Conservation (phyloP, 1,139 yeast genomes). For the Diutina rugosa region DNA sequence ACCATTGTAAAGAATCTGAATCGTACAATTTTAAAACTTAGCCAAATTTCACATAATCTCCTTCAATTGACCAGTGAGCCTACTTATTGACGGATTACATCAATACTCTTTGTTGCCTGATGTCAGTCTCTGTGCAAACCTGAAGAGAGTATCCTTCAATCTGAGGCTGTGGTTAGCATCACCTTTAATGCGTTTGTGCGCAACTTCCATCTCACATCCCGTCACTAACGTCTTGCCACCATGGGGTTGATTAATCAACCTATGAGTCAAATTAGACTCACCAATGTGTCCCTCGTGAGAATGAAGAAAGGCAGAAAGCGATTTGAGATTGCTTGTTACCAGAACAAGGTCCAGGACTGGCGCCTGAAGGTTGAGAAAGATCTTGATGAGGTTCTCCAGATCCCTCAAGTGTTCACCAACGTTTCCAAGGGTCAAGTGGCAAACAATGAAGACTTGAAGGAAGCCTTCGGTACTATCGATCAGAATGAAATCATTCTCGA, state of each 20-base stretch:
- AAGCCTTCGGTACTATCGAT: conserved; percentile 66
- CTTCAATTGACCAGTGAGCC: no score
- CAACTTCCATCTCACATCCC: background rate
- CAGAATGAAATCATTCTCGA: conserved; percentile 64
- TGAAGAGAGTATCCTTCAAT: no score
- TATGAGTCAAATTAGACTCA: conserved; percentile 71
- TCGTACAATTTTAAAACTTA: no score
- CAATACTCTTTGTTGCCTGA: no score
- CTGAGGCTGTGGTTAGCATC: no score
- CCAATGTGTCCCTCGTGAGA: conserved; percentile 87
- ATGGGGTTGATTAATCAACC: conserved; percentile 77
- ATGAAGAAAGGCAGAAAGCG: conserved; percentile 85
- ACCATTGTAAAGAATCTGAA: background rate
- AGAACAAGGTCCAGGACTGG: conserved; percentile 94
- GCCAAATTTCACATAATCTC: no score
- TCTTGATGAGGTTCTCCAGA: conserved; percentile 88
- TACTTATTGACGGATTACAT: no score
- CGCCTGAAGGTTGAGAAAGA: conserved; percentile 82
- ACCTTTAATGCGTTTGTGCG: background rate
- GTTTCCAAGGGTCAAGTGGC: conserved; percentile 96
- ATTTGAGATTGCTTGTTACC: conserved; percentile 93
- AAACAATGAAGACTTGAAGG: conserved; percentile 66
- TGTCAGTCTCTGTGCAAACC: no score
- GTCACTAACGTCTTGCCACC: background rate
- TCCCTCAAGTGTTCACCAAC: conserved; percentile 86